Base-by-base conservation (phyloP, 345 rosid species). In the Capsella bursapastoris region DNA sequence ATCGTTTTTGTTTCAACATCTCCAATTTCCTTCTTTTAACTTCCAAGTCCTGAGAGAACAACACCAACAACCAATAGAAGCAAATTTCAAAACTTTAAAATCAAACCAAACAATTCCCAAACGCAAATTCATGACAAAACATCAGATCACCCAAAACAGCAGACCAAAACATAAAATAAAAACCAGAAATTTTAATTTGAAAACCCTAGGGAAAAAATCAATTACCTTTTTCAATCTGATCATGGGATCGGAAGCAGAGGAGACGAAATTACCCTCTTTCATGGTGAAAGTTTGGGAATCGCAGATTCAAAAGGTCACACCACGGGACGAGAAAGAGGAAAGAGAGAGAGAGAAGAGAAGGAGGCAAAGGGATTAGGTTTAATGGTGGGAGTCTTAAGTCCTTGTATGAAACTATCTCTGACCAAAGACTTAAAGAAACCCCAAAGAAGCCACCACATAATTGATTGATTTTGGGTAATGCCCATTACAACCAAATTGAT, bases 361-460 rank as follows among this genome's bases (percentile, higher is more conserved):
- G 57, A 71, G 64, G 63, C 56, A 72, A 74, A 76, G 70, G 84
- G 80, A 64, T 86, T 83, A 83, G 84, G 91, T 83, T 81, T 72
- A 72, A 57, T 66, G 77, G 68, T 81, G 40, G 71, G 77, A 79
- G 84, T 82, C 83, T 87, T 83, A 85, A 22, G 84, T 86, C 68
- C 82, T 86, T 74, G 83, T 83, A 85, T 80, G 83, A 74, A 85
- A 85, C 40, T 34, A 84, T 81, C 92, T 84, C 87, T 88, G 91
- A 91, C 97, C 95, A 71, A 72, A 86, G 89, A 86, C 91, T 82
- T 64, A 83, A 43, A 75, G 85, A 84, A 87, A 82, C 82, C 85
- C 84, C 86, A 82, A 83, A 89, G 90, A 86, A 86, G 91, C 89
- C 92, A 77, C 76, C 94, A 87, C 89, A 89, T 87, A 79, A 84